These are phyloP conservation scores for Pueraria montana DNA, from an alignment of 306 rosid species.

Conservation along the genomic window DNA sequence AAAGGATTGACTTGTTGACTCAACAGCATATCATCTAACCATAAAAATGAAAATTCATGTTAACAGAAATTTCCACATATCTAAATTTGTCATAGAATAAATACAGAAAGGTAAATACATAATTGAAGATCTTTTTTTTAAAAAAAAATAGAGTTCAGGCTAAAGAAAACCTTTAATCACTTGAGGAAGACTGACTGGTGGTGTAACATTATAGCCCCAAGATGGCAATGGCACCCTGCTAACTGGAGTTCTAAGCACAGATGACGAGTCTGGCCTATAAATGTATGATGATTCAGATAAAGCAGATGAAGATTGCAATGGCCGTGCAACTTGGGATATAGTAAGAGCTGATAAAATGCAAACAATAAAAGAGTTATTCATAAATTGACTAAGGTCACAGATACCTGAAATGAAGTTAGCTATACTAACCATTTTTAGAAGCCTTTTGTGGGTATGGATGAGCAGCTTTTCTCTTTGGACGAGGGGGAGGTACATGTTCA, in stretches of 20 bases:
- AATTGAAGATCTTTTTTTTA: not conserved
- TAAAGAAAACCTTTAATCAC: conserved; percentile 62
- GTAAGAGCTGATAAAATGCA: conserved; percentile 54
- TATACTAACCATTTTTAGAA: conserved; percentile 66
- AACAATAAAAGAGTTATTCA: conserved; percentile 16
- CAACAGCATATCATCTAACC: conserved; percentile 54
- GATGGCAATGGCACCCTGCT: conserved; percentile 59
- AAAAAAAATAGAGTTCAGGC: conserved; percentile 18
- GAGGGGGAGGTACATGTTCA: conserved; percentile 91
- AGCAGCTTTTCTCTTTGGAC: conserved; percentile 84
- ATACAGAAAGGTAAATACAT: not conserved
- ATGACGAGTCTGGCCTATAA: conserved; percentile 64
- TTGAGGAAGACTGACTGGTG: conserved; percentile 50
- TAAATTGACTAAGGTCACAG: conserved; percentile 15
- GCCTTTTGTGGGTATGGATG: conserved; percentile 56
- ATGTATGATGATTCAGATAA: conserved; percentile 55
- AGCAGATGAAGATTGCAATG: conserved; percentile 61
- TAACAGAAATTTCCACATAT: not conserved
- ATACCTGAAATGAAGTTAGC: not conserved
- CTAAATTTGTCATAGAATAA: not conserved
- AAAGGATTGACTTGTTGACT: conserved; percentile 48
- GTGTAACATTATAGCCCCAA: conserved; percentile 61
- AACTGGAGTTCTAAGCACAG: conserved; percentile 59
- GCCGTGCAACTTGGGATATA: conserved; percentile 51
- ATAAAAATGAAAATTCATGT: conserved; percentile 31